Percentiles rank a stretch among this genome's conserved stretches.
phyloP scores from a whole-genome alignment of 179 eudicot genomes.

The Silene vulgaris region DNA sequence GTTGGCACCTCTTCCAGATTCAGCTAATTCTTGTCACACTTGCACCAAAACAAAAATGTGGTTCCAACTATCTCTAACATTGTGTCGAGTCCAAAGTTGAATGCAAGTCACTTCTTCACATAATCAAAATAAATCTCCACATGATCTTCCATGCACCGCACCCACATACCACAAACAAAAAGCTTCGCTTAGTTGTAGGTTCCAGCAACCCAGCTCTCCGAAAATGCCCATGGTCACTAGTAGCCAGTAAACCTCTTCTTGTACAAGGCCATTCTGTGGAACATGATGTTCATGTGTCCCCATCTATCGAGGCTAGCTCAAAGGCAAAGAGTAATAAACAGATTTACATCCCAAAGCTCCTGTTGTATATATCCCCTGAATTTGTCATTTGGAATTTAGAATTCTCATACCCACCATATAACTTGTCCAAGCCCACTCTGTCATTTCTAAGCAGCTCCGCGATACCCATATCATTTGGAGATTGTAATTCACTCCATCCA shows the following conservation, averaged over 20 bases:
- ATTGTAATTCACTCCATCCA: slow-evolving; percentile 61
- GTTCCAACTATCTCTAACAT: slow-evolving; percentile 22
- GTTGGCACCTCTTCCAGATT: slow-evolving; percentile 19
- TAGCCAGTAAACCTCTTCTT: slow-evolving; percentile 23
- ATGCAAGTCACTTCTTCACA: slow-evolving; percentile 23
- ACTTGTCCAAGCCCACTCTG: slow-evolving; percentile 49
- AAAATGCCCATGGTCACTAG: slow-evolving; percentile 25
- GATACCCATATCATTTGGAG: slow-evolving; percentile 52
- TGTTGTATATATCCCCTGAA: slow-evolving; percentile 68
- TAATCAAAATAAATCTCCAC: slow-evolving; percentile 11
- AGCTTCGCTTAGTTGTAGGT: slow-evolving; percentile 15
- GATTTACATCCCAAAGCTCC: slow-evolving; percentile 64
- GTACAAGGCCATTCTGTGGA: slow-evolving; percentile 25
- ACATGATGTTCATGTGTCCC: slow-evolving; percentile 31
- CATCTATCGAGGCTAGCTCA: slow-evolving; percentile 23
- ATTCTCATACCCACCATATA: slow-evolving; percentile 56
- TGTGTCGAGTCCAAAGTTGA: slow-evolving; percentile 18
- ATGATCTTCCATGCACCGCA: slow-evolving; percentile 17
- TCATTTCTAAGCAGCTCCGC: slow-evolving; percentile 73
- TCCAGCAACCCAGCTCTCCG: slow-evolving; percentile 21
- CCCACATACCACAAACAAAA: slow-evolving; percentile 19
- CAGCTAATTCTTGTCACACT: slow-evolving; percentile 10
- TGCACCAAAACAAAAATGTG: slow-evolving; percentile 12
- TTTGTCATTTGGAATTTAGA: slow-evolving; percentile 60
- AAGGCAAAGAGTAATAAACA: slow-evolving; percentile 24